Conservation (phyloP, 2,329 filamentous ascomycete genomes). For the Rhinocladiella similis region DNA sequence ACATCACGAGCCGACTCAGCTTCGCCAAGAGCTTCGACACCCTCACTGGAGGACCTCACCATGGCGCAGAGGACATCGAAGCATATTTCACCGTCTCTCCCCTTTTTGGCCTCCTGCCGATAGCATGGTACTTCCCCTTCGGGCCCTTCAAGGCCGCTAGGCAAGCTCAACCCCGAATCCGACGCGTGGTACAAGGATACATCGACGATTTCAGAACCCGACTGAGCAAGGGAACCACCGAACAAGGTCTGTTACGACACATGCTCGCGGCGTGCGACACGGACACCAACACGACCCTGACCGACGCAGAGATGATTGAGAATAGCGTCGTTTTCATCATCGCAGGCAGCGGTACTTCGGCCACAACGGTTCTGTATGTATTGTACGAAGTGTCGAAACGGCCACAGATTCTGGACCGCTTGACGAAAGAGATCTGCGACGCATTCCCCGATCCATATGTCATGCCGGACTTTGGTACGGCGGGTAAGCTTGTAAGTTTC, state of each 20-base stretch:
- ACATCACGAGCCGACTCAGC: neutral
- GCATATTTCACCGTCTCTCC: slow-evolving; percentile 12
- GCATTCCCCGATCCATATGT: neutral
- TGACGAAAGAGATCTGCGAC: neutral
- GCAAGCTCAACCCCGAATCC: slow-evolving; percentile 6
- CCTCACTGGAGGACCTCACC: neutral
- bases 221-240: neutral
- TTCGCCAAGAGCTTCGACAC: slow-evolving; percentile 7
- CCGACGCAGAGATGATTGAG: neutral
- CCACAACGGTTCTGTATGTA: slow-evolving; percentile 1
- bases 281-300: neutral
- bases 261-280: slow-evolving; percentile 11
- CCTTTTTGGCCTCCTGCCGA: slow-evolving; percentile 6
- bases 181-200: neutral
- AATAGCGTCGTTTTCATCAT: neutral
- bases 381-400: slow-evolving; percentile 3
- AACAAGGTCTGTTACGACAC: slow-evolving; percentile 1
- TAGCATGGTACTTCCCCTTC: slow-evolving; percentile 6
- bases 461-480: neutral
- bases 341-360: slow-evolving; percentile 6
- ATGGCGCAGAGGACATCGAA: slow-evolving; percentile 10
- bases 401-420: neutral
- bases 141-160: slow-evolving; percentile 2
- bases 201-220: slow-evolving; percentile 6
- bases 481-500: neutral